These are phyloP conservation scores for Hymenoscyphus scutula DNA, from an alignment of 2,329 filamentous ascomycete species.

Conservation along the genomic window DNA sequence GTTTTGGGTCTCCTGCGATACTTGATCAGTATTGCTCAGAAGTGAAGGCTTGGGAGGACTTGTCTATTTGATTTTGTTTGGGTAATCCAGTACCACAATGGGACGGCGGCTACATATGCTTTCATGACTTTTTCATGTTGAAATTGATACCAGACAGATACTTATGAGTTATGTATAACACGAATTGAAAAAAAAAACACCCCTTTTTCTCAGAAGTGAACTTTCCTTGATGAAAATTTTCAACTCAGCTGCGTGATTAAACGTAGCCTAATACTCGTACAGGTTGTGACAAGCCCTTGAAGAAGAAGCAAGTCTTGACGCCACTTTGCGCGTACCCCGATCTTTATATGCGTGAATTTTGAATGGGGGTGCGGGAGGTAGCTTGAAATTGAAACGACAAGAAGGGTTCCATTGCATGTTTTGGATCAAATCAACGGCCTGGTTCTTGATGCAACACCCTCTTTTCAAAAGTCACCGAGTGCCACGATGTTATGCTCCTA, in stretches of 20 bases:
- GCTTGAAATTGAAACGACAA: conserved; percentile 4
- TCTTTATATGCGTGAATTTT: conserved; percentile 6
- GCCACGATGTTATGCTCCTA: not conserved
- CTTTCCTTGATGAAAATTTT: not conserved
- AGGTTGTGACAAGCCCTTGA: not conserved
- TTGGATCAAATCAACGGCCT: not conserved
- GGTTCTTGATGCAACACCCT: not conserved
- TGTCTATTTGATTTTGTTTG: conserved; percentile 2
- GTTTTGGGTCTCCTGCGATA: not conserved
- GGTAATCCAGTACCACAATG: not conserved
- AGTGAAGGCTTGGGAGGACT: not conserved
- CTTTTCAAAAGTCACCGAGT: not conserved
- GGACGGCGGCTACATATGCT: not conserved
- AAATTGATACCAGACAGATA: conserved; percentile 2
- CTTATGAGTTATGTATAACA: conserved; percentile 9
- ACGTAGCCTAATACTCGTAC: not conserved
- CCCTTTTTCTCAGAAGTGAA: not conserved
- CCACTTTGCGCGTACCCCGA: not conserved
- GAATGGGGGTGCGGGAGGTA: conserved; percentile 5
- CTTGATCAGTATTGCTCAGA: conserved; percentile 10
- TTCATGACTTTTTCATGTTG: not conserved
- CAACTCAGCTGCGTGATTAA: not conserved
- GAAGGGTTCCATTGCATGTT: conserved; percentile 5
- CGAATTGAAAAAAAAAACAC: conserved; percentile 1
- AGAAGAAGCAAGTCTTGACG: conserved; percentile 10